Percentiles rank a stretch among this genome's conserved stretches.
phyloP scores from a whole-genome alignment of 257 asterid species.

The Plantago major region DNA sequence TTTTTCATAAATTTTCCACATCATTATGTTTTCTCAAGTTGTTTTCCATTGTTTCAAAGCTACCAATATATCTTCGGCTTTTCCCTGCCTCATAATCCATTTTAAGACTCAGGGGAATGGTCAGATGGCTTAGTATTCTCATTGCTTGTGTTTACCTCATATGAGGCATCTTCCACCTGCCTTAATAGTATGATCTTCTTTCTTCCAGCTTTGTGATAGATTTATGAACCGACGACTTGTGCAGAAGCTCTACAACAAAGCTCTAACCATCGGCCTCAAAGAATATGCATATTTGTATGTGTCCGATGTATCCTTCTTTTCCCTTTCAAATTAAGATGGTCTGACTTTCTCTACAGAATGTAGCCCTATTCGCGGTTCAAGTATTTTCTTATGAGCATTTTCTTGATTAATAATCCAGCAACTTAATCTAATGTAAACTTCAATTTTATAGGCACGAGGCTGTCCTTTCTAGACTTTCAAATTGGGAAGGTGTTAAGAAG shows the following conservation, averaged over 20 bases:
- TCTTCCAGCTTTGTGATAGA: constrained; percentile 52
- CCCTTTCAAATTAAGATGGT: not conserved
- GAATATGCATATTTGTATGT: constrained; percentile 55
- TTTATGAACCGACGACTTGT: constrained; percentile 49
- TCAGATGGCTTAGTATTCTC: too few relatives aligned
- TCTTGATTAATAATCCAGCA: not conserved
- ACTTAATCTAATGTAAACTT: not conserved
- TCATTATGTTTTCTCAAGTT: too few relatives aligned
- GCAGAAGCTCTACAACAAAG: constrained; percentile 49
- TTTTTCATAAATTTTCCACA: too few relatives aligned
- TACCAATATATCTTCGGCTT: too few relatives aligned
- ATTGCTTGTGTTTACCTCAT: too few relatives aligned
- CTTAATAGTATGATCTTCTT: constrained; percentile 1
- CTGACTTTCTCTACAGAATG: not conserved
- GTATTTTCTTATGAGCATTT: not conserved
- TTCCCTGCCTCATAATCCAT: too few relatives aligned
- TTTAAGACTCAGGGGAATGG: too few relatives aligned
- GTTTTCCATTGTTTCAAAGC: too few relatives aligned
- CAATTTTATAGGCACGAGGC: constrained; percentile 44
- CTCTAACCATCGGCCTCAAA: constrained; percentile 45
- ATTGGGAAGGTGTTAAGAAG: constrained; percentile 67
- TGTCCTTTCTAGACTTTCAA: constrained; percentile 46
- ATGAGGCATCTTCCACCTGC: not conserved
- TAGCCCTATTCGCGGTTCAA: too few relatives aligned
- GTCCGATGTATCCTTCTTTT: constrained; percentile 6